phyloP scores from a whole-genome alignment of 2,329 filamentous ascomycete genomes.

The Dothiorella sarmentorum region DNA sequence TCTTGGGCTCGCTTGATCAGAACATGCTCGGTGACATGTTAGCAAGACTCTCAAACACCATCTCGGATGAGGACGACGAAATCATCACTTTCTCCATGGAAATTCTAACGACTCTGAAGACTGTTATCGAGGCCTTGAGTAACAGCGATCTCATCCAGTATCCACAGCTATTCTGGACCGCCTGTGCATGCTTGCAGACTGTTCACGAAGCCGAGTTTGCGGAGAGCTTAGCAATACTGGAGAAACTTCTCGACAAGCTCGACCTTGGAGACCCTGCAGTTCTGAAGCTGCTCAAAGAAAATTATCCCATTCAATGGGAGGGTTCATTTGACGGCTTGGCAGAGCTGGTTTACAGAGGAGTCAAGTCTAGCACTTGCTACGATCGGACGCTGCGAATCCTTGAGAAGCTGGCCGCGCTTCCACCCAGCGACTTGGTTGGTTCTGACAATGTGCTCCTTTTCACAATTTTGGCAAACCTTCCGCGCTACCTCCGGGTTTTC shows the following conservation, averaged over 20 bases:
- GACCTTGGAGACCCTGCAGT: conserved; percentile 71
- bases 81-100: conserved; percentile 98
- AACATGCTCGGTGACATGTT: conserved; percentile 97
- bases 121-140: conserved; percentile 81
- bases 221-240: conserved; percentile 86
- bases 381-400: conserved; percentile 73
- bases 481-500: conserved; percentile 75
- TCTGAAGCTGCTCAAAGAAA: conserved; percentile 69
- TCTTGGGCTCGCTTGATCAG: conserved; percentile 85
- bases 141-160: conserved; percentile 79
- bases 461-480: conserved; percentile 85
- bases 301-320: conserved; percentile 83
- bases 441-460: conserved; percentile 80
- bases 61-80: conserved; percentile 88
- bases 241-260: conserved; percentile 78
- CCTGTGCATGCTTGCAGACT: conserved; percentile 90
- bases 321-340: conserved; percentile 84
- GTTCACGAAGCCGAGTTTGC: conserved; percentile 95
- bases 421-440: conserved; percentile 76
- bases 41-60: conserved; percentile 89
- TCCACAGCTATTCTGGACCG: conserved; percentile 96
- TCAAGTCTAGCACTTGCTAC: conserved; percentile 81
- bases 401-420: conserved; percentile 73
- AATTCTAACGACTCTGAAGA: conserved; percentile 89
- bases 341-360: conserved; percentile 81